Conservation (phyloP, 2,329 filamentous ascomycete species). For the Fusarium algeriense region DNA sequence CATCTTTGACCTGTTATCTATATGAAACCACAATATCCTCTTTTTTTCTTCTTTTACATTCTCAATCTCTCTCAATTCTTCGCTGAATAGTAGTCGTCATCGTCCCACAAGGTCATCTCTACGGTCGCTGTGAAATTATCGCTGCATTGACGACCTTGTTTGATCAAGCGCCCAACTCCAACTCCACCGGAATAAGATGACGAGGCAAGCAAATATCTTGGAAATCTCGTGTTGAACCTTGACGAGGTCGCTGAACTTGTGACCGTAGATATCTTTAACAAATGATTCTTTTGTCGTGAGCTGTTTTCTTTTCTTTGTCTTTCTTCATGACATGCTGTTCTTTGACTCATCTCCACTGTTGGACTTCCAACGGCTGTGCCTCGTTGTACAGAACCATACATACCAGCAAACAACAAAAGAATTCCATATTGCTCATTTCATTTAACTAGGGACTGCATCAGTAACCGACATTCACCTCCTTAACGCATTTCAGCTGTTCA, state of each 20-base stretch:
- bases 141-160: slow-evolving; percentile 35
- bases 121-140: slow-evolving; percentile 22
- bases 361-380: slow-evolving; percentile 1
- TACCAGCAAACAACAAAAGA: slow-evolving; percentile 24
- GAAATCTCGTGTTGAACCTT: not conserved
- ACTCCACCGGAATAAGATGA: slow-evolving; percentile 22
- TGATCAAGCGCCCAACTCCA: slow-evolving; percentile 33
- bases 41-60: not conserved
- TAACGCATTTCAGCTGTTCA: not conserved
- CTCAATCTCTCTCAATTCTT: not conserved
- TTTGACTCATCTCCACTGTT: not conserved
- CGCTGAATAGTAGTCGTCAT: slow-evolving; percentile 12
- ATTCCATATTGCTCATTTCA: slow-evolving; percentile 8
- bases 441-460: slow-evolving; percentile 12
- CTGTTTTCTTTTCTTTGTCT: not conserved
- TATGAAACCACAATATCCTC: slow-evolving; percentile 21
- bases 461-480: slow-evolving; percentile 2
- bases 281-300: not conserved
- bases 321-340: not conserved
- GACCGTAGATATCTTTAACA: not conserved
- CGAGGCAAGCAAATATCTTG: slow-evolving; percentile 13
- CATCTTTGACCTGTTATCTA: slow-evolving; percentile 1
- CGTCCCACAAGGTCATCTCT: slow-evolving; percentile 33
- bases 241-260: not conserved
- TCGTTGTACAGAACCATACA: slow-evolving; percentile 24